phyloP scores from a whole-genome alignment of 2,329 filamentous ascomycete species.

The Colletotrichum cereale region DNA sequence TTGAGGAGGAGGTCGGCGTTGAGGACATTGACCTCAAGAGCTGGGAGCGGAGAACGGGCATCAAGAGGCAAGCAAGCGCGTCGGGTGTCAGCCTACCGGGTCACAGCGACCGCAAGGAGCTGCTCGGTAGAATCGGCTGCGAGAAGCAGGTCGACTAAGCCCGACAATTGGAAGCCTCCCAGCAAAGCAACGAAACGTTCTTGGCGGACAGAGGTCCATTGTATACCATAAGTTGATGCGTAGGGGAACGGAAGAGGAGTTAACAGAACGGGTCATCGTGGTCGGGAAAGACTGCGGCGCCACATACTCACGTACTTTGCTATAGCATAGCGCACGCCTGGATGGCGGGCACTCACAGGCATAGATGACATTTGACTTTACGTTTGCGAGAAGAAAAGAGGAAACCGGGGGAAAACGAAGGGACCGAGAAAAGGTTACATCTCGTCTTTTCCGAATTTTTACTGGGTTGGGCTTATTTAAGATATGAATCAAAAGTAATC shows the following conservation, averaged over 20 bases:
- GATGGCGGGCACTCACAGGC: conserved; percentile 32
- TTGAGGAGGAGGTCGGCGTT: conserved; percentile 82
- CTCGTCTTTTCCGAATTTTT: conserved; percentile 20
- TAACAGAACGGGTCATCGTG: conserved; percentile 4
- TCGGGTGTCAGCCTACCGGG: conserved; percentile 76
- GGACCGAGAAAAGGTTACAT: conserved; percentile 6
- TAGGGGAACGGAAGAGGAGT: conserved; percentile 11
- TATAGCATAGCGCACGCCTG: conserved; percentile 33
- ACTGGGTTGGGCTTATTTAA: conserved; percentile 26
- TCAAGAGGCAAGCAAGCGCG: conserved; percentile 66
- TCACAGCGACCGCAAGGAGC: conserved; percentile 82
- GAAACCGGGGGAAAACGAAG: not conserved
- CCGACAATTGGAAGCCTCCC: not conserved
- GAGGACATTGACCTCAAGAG: conserved; percentile 76
- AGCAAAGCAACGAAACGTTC: not conserved
- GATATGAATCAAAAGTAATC: conserved; percentile 29
- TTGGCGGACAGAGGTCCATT: not conserved
- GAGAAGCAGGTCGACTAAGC: conserved; percentile 76
- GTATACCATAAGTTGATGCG: conserved; percentile 12
- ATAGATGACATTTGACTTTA: conserved; percentile 34
- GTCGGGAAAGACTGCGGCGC: conserved; percentile 16
- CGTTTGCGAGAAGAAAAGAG: conserved; percentile 11
- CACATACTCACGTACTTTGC: conserved; percentile 27
- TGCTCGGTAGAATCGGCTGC: conserved; percentile 85
- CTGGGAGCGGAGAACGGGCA: conserved; percentile 69